These are phyloP conservation scores for Rhodomyrtus tomentosa DNA, from an alignment of 345 rosid genomes.

Conservation along the genomic window DNA sequence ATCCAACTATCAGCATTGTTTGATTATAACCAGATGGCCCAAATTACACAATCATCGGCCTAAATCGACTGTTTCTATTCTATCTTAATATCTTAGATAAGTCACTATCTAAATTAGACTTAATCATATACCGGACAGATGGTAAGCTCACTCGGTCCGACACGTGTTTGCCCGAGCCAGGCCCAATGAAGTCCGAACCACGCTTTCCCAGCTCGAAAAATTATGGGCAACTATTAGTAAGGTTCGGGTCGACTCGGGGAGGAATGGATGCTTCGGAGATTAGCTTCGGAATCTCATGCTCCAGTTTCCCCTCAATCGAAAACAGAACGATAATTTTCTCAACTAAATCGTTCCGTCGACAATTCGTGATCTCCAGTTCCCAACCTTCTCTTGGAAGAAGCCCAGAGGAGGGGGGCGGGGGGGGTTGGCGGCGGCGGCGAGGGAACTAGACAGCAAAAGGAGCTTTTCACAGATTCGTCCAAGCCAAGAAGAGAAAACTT, in stretches of 20 bases:
- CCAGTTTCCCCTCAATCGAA: background rate
- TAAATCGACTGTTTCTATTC: rapidly evolving
- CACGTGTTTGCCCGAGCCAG: background rate
- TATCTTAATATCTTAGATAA: background rate
- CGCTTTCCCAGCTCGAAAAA: background rate
- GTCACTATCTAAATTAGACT: background rate
- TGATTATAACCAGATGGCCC: background rate
- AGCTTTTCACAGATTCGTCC: background rate
- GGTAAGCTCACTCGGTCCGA: background rate
- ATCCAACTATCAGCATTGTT: background rate
- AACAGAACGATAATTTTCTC: background rate
- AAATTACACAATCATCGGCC: background rate
- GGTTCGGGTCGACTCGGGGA: background rate
- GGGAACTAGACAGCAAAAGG: rapidly evolving
- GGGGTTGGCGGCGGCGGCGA: too few species aligned
- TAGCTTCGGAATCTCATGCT: background rate
- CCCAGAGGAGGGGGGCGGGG: too few species aligned
- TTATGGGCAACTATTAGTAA: background rate
- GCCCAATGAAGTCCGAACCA: background rate
- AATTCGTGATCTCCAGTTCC: background rate
- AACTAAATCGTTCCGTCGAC: background rate
- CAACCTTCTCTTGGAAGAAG: background rate
- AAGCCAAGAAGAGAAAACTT: background rate
- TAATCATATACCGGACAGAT: background rate
- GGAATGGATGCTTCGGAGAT: background rate